Evolutionary conservation across 176 grass and related monocot genomes (phyloP), one percentile per base, ranked within the genome.

Genomic region (Triticum monococcum): DNA sequence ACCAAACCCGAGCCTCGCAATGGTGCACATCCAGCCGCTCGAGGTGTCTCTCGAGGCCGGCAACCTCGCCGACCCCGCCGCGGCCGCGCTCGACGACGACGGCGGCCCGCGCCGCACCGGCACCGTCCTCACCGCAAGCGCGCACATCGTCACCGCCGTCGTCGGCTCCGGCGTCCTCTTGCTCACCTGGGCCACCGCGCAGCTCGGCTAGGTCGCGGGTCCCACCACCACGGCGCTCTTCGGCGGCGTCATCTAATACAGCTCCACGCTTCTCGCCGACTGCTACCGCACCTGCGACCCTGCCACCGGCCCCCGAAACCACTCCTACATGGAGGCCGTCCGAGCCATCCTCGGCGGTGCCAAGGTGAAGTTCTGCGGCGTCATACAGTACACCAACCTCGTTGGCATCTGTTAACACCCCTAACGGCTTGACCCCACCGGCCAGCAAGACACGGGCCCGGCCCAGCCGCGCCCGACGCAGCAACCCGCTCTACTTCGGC

Each of bases 281-380:
- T 86, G 88, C 26, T 77, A 77, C 26, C 74, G 17, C 74, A 54
- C 74, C 0, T 46, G 74, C 18, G 26, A 77, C 46, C 46, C 48
- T 9, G 16, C 46, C 74, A 12, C 48, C 20, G 46, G 89, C 83
- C 87, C 84, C 41, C 72, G 41, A 24, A 75, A 75, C 69, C 89
- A 94, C 81, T 87, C 84, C 22, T 94, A 94, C 79, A 84, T 94
- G 92, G 86, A 91, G 30, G 79, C 86, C 20, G 92, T 94, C 35
- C 89, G 86, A 32, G 67, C 80, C 48, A 89, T 84, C 83, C 89
- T 94, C 26, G 89, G 89, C 88, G 70, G 40, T 48, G 72, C 35
- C 40, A 70, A 69, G 26, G 68, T 61, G 31, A 59, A 22, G 41
- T 30, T 84, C 82, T 75, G 82, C 12, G 69, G 82, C 8, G 33